phyloP scores from a whole-genome alignment of 352 stramenopile genomes.

The Globisporangium perplexum region DNA sequence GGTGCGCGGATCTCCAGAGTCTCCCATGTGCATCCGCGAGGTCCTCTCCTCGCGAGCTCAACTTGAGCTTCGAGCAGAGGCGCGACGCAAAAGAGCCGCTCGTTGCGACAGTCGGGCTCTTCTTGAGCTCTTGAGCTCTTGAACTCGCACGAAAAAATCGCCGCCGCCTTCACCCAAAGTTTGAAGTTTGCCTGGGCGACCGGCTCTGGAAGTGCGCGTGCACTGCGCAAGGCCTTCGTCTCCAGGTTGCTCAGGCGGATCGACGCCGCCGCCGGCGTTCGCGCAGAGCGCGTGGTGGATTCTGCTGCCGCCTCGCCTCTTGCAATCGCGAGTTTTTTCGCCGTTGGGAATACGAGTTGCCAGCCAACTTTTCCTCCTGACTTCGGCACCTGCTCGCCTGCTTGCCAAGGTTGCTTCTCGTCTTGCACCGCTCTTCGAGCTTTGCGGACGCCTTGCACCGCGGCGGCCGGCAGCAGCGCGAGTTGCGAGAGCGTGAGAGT shows the following conservation, averaged over 20 bases:
- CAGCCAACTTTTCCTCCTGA: neutral
- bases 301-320: neutral
- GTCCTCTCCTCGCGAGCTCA: neutral
- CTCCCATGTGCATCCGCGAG: neutral
- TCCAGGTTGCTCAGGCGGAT: neutral
- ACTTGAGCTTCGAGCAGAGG: neutral
- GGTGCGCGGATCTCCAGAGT: too few species aligned
- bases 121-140: neutral
- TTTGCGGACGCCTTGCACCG: too few species aligned
- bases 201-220: too few species aligned
- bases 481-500: too few species aligned
- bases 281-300: neutral
- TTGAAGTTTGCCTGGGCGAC: neutral
- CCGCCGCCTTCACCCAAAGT: neutral
- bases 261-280: too few species aligned
- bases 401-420: too few species aligned
- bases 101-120: neutral
- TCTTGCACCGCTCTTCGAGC: too few species aligned
- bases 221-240: neutral
- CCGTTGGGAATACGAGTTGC: neutral
- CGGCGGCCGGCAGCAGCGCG: too few species aligned
- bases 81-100: neutral
- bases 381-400: neutral
- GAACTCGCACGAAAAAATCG: neutral
- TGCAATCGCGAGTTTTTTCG: neutral